A percentile compares a stretch with the other conserved stretches of the same genome.
Conservation (phyloP, 257 asterid genomes). For the Lavandula angustifolia region DNA sequence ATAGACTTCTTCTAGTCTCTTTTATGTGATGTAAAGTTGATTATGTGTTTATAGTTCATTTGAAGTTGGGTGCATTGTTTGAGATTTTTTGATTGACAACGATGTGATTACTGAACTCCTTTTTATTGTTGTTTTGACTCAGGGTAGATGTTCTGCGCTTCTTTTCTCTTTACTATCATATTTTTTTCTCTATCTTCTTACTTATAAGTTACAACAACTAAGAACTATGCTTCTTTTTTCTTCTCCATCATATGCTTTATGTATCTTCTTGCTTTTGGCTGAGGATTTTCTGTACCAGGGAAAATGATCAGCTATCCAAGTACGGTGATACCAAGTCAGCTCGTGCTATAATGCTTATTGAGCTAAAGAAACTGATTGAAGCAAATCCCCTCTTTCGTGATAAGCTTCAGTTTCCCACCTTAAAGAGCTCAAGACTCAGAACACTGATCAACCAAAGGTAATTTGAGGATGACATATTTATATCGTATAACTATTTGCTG, state of each 20-base stretch:
- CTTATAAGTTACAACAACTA: too few species aligned
- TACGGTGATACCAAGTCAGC: conserved; percentile 59
- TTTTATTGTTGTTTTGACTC: conserved; percentile 13
- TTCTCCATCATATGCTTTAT: conserved; percentile 11
- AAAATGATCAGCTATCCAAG: conserved; percentile 54
- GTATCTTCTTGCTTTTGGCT: conserved; percentile 27
- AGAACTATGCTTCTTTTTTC: background rate
- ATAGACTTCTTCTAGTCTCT: background rate
- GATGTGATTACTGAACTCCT: background rate
- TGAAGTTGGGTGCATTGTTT: background rate
- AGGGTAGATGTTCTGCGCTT: background rate
- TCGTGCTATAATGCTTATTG: conserved; percentile 51
- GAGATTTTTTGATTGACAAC: background rate
- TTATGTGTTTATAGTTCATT: background rate
- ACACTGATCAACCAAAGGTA: conserved; percentile 66
- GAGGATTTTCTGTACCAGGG: conserved; percentile 42
- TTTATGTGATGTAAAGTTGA: background rate
- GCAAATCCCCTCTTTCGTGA: conserved; percentile 63
- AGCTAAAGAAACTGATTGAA: conserved; percentile 53
- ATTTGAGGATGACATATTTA: conserved; percentile 12
- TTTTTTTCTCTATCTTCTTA: conserved; percentile 12
- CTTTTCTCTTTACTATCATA: conserved; percentile 8
- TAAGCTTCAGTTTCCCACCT: conserved; percentile 59
- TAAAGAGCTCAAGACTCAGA: conserved; percentile 55
- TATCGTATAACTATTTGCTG: background rate